A percentile compares a stretch with the other conserved stretches of the same genome.
phyloP scores from a whole-genome alignment of 2,329 filamentous ascomycete species.

The Aschersonia sp. region DNA sequence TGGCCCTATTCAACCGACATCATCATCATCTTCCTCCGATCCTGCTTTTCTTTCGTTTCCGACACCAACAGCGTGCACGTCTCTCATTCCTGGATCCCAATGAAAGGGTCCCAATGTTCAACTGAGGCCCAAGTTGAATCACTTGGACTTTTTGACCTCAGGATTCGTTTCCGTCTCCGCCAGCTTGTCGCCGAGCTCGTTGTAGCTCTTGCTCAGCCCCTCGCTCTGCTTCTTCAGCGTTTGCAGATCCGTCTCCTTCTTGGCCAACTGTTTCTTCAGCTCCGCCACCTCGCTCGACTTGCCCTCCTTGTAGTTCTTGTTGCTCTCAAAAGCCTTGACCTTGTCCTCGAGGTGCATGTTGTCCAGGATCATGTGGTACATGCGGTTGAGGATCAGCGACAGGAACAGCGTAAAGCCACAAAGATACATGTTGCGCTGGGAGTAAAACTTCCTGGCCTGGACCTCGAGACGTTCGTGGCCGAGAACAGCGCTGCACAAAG shows the following conservation, averaged over 20 bases:
- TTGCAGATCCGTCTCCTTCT: conserved; percentile 72
- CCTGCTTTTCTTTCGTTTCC: too few species aligned
- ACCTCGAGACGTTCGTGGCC: conserved; percentile 95
- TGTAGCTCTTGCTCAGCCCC: conserved; percentile 73
- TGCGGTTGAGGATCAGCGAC: conserved; percentile 96
- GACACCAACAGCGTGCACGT: too few species aligned
- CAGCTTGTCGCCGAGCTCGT: conserved; percentile 73
- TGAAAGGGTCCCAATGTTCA: too few species aligned
- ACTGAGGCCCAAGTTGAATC: neutral
- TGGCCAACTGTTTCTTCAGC: conserved; percentile 56
- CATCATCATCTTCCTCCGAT: too few species aligned
- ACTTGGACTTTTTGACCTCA: conserved; percentile 40
- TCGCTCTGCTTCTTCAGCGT: conserved; percentile 86
- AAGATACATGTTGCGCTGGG: conserved; percentile 99
- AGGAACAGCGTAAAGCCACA: conserved; percentile 99
- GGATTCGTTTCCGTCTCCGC: conserved; percentile 37
- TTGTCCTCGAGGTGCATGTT: conserved; percentile 84
- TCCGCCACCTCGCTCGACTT: conserved; percentile 60
- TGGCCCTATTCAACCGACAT: too few species aligned
- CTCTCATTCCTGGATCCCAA: too few species aligned
- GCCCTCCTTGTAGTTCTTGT: conserved; percentile 58
- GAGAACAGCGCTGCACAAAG: conserved; percentile 43
- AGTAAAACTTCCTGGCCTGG: conserved; percentile 99
- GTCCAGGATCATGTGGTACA: conserved; percentile 94
- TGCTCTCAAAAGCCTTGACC: conserved; percentile 66